Base-by-base conservation (phyloP, 768 basidiomycete species). In the Mycena galopus region DNA sequence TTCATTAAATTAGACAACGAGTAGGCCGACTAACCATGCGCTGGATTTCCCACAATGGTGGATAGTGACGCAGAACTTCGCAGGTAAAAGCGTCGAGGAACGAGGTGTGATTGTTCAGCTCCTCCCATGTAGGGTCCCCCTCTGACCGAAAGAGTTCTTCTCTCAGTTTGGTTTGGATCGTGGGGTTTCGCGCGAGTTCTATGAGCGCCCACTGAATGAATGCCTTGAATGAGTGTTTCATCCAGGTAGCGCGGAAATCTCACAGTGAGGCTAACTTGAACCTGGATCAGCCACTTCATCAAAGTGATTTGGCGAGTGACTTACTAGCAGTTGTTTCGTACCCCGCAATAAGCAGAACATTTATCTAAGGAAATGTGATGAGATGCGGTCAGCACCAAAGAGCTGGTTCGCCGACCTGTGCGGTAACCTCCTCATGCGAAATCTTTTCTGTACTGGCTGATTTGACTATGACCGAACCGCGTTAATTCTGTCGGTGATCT, bases 71-170 rank as follows among this genome's bases (percentile, higher is more conserved):
- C 27, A 87, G 72, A 1, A 79, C 79, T 69, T 87, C 86, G 30
- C 80, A 82, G 2, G 2, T n/a, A n/a, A n/a, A n/a, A n/a, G 83
- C 85, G 67, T 87, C 85, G 50, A 87, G 81, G 70, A 81, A 84
- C 19, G 83, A 84, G 11, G 81, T 7, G 8, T 60, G 33, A 51
- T 21, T 32, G 21, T 27, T 66, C 4, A 71, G 32, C 25, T 71
- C 70, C 2, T 71, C 70, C 70, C 70, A 71, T 1, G 64, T 55
- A 16, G 25, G 70, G 17, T 71, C 70, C 9, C 58, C 37, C 23
- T n/a, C 47, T 10, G 21, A 14, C 33, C 29, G 29, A 12, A 51
- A n/a, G 23, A 84, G 76, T 72, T 84, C 83, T 25, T 79, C 73
- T 30, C 83, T 78, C 2, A 84, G 75, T 30, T 77, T 78, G 21